These are phyloP conservation scores for Chaetomiaceae sp. DNA, from an alignment of 2,329 filamentous ascomycete genomes.

Conservation along the genomic window DNA sequence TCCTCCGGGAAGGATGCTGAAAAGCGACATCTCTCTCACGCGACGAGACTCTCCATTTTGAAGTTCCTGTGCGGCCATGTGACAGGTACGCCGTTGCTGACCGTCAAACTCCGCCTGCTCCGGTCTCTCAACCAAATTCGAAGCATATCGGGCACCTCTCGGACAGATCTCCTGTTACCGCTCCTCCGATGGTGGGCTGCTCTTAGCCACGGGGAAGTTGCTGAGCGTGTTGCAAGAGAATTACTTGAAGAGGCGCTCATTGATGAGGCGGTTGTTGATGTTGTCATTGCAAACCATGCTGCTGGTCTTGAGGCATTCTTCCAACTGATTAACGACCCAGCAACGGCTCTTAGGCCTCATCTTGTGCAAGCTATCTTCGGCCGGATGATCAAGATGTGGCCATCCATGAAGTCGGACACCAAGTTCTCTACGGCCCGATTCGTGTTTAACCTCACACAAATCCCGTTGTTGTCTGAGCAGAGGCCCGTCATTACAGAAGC, in stretches of 20 bases:
- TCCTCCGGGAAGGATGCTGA: conserved; percentile 22
- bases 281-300: conserved; percentile 51
- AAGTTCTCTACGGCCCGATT: conserved; percentile 57
- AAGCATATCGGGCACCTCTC: conserved; percentile 62
- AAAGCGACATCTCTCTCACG: conserved; percentile 46
- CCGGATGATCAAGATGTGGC: conserved; percentile 69
- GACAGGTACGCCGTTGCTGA: conserved; percentile 61
- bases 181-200: conserved; percentile 65
- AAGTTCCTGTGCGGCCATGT: conserved; percentile 71
- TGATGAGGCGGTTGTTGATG: conserved; percentile 43
- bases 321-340: conserved; percentile 41
- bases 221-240: conserved; percentile 43
- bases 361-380: conserved; percentile 63
- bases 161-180: conserved; percentile 73
- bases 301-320: conserved; percentile 51
- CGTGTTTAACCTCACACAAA: conserved; percentile 59
- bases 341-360: conserved; percentile 42
- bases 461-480: conserved; percentile 31
- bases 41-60: conserved; percentile 61
- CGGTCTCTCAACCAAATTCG: conserved; percentile 68
- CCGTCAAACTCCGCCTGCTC: conserved; percentile 69
- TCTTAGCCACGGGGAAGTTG: conserved; percentile 48
- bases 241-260: conserved; percentile 30
- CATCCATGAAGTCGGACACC: conserved; percentile 60
- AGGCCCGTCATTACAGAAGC: conserved; percentile 53